Conservation (phyloP, 23 red algal genomes). For the Gracilaria caudata region DNA sequence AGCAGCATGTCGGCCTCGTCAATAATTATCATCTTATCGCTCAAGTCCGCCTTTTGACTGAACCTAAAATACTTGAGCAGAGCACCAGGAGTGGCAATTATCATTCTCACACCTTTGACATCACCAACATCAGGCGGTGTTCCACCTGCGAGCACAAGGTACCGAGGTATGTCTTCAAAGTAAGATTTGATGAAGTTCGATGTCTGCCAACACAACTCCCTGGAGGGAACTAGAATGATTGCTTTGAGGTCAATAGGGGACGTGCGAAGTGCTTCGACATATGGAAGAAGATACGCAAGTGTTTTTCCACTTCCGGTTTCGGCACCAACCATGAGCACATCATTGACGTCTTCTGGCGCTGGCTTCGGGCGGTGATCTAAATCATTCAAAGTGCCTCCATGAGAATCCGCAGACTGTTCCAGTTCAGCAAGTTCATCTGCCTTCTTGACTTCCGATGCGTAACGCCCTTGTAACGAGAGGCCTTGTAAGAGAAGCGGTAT, state of each 20-base stretch:
- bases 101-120: slow-evolving; percentile 42
- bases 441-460: slow-evolving; percentile 7
- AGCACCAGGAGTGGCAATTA: slow-evolving; percentile 86
- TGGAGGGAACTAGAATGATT: slow-evolving; percentile 88
- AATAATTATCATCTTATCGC: slow-evolving; percentile 74
- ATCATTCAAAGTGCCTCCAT: background rate
- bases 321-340: slow-evolving; percentile 82
- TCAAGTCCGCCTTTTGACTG: slow-evolving; percentile 40
- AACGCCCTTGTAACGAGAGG: slow-evolving; percentile 31
- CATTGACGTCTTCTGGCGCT: slow-evolving; percentile 48
- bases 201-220: slow-evolving; percentile 87
- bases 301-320: slow-evolving; percentile 97
- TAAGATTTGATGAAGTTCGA: slow-evolving; percentile 41
- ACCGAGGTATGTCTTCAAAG: slow-evolving; percentile 45
- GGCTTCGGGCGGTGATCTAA: slow-evolving; percentile 3
- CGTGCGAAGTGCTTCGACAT: slow-evolving; percentile 58
- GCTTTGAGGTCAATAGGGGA: slow-evolving; percentile 56
- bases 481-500: slow-evolving; percentile 64
- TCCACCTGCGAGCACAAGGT: slow-evolving; percentile 77
- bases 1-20: slow-evolving; percentile 96
- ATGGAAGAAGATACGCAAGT: slow-evolving; percentile 89
- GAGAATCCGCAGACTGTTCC: background rate
- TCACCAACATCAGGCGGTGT: slow-evolving; percentile 64
- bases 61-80: slow-evolving; percentile 70
- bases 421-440: slow-evolving; percentile 31